Evolutionary conservation across 176 grass and related monocot genomes (phyloP).

Genomic region (Leersia perrieri): DNA sequence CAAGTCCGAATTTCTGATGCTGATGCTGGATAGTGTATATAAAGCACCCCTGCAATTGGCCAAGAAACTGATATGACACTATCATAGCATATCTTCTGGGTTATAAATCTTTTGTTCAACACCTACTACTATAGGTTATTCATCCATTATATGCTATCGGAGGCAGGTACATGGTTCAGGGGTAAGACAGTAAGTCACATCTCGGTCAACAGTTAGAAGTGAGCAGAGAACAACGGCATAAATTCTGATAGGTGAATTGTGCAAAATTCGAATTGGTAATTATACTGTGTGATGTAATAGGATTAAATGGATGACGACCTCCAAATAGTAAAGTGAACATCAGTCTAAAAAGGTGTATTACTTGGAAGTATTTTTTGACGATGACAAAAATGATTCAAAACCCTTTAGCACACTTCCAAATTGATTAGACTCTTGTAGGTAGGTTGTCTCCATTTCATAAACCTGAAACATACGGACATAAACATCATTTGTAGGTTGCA

Average conservation of each 20-base stretch:
- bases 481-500: constrained; percentile 9
- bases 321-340: background rate
- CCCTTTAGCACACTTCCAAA: constrained; percentile 94
- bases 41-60: background rate
- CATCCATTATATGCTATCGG: too few relatives aligned
- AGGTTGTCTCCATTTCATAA: constrained; percentile 97
- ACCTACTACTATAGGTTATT: too few relatives aligned
- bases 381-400: constrained; percentile 96
- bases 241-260: background rate
- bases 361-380: constrained; percentile 88
- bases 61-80: background rate
- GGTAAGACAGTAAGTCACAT: background rate
- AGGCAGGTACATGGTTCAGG: background rate
- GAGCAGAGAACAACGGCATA: background rate
- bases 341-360: constrained; percentile 36
- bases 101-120: too few relatives aligned
- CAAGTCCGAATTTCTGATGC: background rate
- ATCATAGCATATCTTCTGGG: background rate
- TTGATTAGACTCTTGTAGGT: constrained; percentile 96
- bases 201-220: background rate
- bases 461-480: constrained; percentile 45
- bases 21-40: background rate
- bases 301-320: background rate
- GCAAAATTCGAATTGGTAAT: background rate
- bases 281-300: background rate